Evolutionary conservation across 192 early-diverging fungal genomes (phyloP).

Genomic region (Coemansia erecta): DNA sequence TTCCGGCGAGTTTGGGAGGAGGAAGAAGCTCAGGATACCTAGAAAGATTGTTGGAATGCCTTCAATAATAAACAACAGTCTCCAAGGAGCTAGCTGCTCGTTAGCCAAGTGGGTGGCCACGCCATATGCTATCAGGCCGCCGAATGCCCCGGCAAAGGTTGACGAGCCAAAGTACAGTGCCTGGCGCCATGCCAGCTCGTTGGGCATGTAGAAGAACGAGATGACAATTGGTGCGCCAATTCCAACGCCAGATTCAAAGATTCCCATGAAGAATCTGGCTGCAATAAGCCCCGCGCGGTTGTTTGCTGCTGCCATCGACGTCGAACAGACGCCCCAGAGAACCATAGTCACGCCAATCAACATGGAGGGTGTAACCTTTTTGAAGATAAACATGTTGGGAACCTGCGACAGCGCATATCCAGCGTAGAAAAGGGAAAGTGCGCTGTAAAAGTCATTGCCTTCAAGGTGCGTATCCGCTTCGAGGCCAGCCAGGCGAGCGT

Average conservation of each 20-base stretch:
- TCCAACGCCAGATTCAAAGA: constrained; percentile 67
- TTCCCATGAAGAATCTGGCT: constrained; percentile 55
- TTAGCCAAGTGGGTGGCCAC: constrained; percentile 55
- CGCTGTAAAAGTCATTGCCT: constrained; percentile 51
- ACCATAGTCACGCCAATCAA: constrained; percentile 66
- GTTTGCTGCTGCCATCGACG: constrained; percentile 59
- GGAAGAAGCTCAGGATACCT: constrained; percentile 53
- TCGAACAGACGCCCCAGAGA: constrained; percentile 67
- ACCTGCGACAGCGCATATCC: constrained; percentile 74
- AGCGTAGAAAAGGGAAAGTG: constrained; percentile 54
- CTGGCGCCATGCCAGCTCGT: constrained; percentile 64
- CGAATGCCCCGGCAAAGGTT: constrained; percentile 73
- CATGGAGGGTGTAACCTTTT: constrained; percentile 56
- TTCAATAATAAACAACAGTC: constrained; percentile 74
- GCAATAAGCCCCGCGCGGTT: constrained; percentile 30
- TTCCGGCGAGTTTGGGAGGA: constrained; percentile 59
- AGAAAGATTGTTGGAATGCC: constrained; percentile 61
- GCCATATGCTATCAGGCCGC: constrained; percentile 69
- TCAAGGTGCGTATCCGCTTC: constrained; percentile 48
- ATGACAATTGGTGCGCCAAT: constrained; percentile 71
- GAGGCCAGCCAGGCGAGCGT: constrained; percentile 59
- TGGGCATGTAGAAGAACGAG: constrained; percentile 67
- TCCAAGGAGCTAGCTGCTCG: constrained; percentile 61
- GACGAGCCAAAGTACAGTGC: constrained; percentile 66
- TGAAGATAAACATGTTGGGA: constrained; percentile 74